Percentiles rank a stretch among this genome's conserved stretches.
Conservation (phyloP, 352 stramenopile species). For the Saprolegnia parasitica region DNA sequence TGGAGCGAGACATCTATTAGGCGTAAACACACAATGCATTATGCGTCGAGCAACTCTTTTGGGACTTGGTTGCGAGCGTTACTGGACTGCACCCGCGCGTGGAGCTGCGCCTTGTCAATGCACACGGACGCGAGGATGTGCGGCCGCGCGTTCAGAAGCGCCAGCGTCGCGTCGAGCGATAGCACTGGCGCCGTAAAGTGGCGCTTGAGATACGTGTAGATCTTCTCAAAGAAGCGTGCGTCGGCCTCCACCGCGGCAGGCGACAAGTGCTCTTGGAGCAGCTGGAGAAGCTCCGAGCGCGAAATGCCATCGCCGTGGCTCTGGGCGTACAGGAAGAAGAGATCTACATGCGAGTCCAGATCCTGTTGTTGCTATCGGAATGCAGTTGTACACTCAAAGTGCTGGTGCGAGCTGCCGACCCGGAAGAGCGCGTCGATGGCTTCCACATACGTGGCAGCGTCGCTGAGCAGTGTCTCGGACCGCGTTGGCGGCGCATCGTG, state of each 20-base stretch:
- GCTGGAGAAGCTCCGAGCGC: conserved; percentile 7
- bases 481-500: not conserved
- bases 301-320: conserved; percentile 6
- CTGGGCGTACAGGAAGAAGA: conserved; percentile 10
- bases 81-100: not conserved
- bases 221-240: conserved; percentile 19
- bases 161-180: not conserved
- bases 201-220: conserved; percentile 22
- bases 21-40: too few relatives aligned
- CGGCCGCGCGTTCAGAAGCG: conserved; percentile 1
- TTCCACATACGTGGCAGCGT: not conserved
- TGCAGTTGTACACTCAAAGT: conserved; percentile 3
- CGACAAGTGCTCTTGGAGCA: conserved; percentile 8
- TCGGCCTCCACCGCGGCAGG: not conserved
- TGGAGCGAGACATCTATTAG: not conserved
- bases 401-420: not conserved
- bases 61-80: conserved; percentile 1
- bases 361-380: not conserved
- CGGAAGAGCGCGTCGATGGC: conserved; percentile 5
- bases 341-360: not conserved
- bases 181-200: not conserved
- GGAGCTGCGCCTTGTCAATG: not conserved
- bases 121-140: not conserved
- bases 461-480: not conserved
- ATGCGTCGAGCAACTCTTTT: not conserved